These are phyloP conservation scores for Evernia prunastri DNA, from an alignment of 495 filamentous ascomycete species.

Conservation along the genomic window DNA sequence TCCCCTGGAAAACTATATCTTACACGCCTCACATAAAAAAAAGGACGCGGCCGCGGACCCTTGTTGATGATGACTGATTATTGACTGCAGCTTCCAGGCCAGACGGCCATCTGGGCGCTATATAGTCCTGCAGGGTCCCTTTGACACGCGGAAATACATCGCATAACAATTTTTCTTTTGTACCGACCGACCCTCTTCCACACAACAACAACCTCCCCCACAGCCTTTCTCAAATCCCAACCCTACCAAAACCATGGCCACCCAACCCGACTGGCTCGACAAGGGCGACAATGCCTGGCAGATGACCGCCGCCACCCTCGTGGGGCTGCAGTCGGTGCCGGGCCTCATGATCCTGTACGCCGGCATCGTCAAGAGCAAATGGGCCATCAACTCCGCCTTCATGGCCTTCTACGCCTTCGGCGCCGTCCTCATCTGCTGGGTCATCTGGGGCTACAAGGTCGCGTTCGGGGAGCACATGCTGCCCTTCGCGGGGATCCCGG, in stretches of 20 bases:
- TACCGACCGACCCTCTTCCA: no score
- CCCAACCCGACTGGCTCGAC: conserved; percentile 38
- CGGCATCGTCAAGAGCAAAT: conserved; percentile 52
- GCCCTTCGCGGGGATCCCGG: conserved; percentile 46
- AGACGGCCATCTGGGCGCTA: neutral
- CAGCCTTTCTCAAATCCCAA: no score
- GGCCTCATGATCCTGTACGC: conserved; percentile 52
- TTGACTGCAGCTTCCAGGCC: neutral
- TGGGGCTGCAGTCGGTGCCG: conserved; percentile 47
- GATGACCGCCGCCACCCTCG: conserved; percentile 48
- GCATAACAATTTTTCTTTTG: neutral
- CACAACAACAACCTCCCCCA: no score
- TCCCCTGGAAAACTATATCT: neutral
- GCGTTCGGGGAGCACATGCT: conserved; percentile 47
- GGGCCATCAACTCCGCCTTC: conserved; percentile 51
- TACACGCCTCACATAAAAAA: neutral
- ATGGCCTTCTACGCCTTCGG: conserved; percentile 54
- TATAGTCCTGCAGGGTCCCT: conserved; percentile 5
- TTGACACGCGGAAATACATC: neutral
- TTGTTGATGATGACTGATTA: no score
- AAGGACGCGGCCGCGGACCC: neutral
- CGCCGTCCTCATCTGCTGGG: conserved; percentile 48
- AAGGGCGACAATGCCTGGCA: conserved; percentile 54
- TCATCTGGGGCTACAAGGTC: conserved; percentile 51
- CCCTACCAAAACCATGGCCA: conserved; percentile 20